Conservation (phyloP, 169 alveolate species). For the Plasmodium fragile region DNA sequence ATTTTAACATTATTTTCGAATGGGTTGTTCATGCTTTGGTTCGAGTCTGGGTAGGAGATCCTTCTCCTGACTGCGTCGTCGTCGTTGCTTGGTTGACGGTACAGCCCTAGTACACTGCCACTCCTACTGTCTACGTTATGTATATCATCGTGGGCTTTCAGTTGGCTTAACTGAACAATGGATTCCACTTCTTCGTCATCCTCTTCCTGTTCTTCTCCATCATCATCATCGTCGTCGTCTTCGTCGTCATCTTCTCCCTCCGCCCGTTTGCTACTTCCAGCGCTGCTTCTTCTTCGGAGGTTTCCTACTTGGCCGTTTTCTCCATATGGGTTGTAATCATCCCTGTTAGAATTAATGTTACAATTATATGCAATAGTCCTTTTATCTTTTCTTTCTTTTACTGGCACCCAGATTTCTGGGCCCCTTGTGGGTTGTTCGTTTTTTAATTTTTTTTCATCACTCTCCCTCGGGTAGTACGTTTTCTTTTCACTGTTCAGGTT, state of each 20-base stretch:
- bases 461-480: background rate
- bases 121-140: background rate
- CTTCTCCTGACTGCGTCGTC: background rate
- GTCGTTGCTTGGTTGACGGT: conserved; percentile 9
- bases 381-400: background rate
- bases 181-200: background rate
- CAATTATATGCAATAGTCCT: background rate
- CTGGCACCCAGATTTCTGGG: background rate
- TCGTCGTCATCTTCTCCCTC: background rate
- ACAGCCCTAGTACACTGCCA: background rate
- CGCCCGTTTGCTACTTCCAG: background rate
- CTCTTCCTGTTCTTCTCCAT: background rate
- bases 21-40: background rate
- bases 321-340: background rate
- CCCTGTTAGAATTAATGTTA: background rate
- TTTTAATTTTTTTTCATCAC: background rate
- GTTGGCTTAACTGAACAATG: background rate
- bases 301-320: background rate
- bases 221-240: background rate
- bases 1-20: conserved; percentile 8
- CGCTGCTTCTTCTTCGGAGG: background rate
- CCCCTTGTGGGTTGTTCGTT: background rate
- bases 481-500: background rate
- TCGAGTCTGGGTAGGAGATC: background rate
- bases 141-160: background rate